A percentile compares a stretch with the other conserved stretches of the same genome.
phyloP scores from a whole-genome alignment of 225 moss, liverwort and hornwort species.

The Neckera pumila region DNA sequence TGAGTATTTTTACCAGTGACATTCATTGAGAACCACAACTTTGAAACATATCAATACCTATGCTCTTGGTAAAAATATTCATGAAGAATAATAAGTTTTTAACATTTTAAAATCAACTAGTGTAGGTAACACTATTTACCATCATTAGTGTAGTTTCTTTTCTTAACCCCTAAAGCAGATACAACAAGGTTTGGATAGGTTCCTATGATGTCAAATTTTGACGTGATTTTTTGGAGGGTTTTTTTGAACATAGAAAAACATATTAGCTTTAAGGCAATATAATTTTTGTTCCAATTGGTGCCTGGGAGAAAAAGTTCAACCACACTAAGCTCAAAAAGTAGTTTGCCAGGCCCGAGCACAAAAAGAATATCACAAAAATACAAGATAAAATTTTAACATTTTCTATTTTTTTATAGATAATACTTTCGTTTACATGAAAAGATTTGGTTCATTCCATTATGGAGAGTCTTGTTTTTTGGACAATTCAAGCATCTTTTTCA shows the following conservation, averaged over 20 bases:
- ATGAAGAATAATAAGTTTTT: too few relatives aligned
- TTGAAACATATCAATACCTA: too few relatives aligned
- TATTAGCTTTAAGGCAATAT: not conserved
- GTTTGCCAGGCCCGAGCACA: fast-evolving
- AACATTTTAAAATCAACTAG: too few relatives aligned
- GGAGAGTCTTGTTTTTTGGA: not conserved
- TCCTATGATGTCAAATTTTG: not conserved
- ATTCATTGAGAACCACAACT: too few relatives aligned
- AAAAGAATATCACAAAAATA: not conserved
- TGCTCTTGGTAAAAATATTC: too few relatives aligned
- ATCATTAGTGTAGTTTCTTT: too few relatives aligned
- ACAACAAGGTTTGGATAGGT: fast-evolving
- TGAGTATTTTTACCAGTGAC: too few relatives aligned
- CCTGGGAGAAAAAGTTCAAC: fast-evolving
- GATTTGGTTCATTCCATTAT: not conserved
- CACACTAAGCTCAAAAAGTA: not conserved
- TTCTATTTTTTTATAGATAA: not conserved
- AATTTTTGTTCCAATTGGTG: not conserved
- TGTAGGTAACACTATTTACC: too few relatives aligned
- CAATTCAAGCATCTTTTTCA: fast-evolving
- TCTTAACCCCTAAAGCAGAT: fast-evolving
- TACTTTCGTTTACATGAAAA: not conserved
- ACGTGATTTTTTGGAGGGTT: not conserved
- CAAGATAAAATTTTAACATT: not conserved
- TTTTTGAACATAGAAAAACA: not conserved